phyloP scores from a whole-genome alignment of 148 eudicot species.

The Cornus controversa region DNA sequence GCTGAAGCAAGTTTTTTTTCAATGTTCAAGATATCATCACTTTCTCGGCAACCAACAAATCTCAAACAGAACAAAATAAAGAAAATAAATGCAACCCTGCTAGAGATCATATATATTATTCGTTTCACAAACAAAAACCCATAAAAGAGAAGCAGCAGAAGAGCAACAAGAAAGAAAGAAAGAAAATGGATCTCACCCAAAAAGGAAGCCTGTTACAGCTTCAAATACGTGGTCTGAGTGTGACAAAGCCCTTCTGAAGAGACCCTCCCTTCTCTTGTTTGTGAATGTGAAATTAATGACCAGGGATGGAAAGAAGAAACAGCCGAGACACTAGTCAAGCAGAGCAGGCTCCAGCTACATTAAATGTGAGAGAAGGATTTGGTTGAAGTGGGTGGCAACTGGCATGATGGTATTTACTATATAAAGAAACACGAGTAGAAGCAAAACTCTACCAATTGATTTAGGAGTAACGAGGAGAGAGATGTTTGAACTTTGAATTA shows the following conservation, averaged over 20 bases:
- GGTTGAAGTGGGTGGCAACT: neutral
- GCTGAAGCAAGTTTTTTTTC: neutral
- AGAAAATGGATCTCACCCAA: slow-evolving; percentile 1
- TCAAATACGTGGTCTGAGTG: neutral
- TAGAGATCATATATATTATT: neutral
- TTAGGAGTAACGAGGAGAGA: neutral
- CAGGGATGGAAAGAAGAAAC: neutral
- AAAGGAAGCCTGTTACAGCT: neutral
- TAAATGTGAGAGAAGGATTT: neutral
- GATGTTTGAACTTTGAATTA: slow-evolving; percentile 12
- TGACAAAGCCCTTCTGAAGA: neutral
- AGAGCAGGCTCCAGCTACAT: too few species aligned
- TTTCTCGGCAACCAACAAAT: neutral
- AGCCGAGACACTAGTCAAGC: too few species aligned
- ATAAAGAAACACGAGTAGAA: neutral
- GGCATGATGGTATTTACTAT: neutral
- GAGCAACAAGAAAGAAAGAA: neutral
- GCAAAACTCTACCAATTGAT: neutral
- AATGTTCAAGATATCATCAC: neutral
- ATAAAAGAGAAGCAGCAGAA: neutral
- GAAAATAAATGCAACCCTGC: neutral
- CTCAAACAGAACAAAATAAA: neutral
- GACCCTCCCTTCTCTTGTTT: slow-evolving; percentile 7
- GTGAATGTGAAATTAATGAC: neutral
- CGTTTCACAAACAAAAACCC: neutral